phyloP scores from a whole-genome alignment of 805 yeast genomes.

The Sungouiella thailandica region DNA sequence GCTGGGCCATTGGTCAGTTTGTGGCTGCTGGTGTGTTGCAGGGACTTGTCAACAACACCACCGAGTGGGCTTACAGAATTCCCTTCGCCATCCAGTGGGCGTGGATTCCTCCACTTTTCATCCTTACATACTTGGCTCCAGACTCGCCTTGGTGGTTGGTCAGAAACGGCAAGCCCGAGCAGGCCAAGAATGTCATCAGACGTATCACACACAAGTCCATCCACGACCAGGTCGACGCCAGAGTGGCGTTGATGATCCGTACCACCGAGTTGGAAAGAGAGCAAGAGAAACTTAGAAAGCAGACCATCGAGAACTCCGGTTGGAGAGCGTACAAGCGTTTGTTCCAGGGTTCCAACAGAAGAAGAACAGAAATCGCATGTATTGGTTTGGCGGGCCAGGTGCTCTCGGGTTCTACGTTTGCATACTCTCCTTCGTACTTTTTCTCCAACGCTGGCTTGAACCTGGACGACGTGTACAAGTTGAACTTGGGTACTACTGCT shows the following conservation, averaged over 20 bases:
- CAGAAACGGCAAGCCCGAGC: conserved; percentile 33
- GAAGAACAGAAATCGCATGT: conserved; percentile 8
- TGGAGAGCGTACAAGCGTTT: conserved; percentile 21
- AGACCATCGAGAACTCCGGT: conserved; percentile 12
- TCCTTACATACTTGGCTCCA: conserved; percentile 44
- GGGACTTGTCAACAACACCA: conserved; percentile 21
- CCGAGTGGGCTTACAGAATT: conserved; percentile 40
- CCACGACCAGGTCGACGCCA: conserved; percentile 13
- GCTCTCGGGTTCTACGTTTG: conserved; percentile 8
- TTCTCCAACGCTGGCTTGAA: conserved; percentile 10
- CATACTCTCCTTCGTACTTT: conserved; percentile 8
- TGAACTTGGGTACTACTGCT: conserved; percentile 8
- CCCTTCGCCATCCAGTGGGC: conserved; percentile 61
- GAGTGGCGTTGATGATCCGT: conserved; percentile 23
- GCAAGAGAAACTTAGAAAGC: conserved; percentile 24
- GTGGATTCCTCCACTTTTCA: conserved; percentile 48
- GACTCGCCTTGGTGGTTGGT: conserved; percentile 58
- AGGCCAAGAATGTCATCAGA: conserved; percentile 35
- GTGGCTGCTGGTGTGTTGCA: conserved; percentile 48
- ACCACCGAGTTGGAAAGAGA: conserved; percentile 24
- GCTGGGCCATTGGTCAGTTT: conserved; percentile 57
- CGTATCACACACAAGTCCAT: conserved; percentile 10
- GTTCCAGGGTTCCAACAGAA: conserved; percentile 5
- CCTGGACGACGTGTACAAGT: conserved; percentile 6
- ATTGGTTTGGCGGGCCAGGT: conserved; percentile 9